Base-by-base conservation (phyloP, 129 eudicot genomes). In the Flaveria bidentis region DNA sequence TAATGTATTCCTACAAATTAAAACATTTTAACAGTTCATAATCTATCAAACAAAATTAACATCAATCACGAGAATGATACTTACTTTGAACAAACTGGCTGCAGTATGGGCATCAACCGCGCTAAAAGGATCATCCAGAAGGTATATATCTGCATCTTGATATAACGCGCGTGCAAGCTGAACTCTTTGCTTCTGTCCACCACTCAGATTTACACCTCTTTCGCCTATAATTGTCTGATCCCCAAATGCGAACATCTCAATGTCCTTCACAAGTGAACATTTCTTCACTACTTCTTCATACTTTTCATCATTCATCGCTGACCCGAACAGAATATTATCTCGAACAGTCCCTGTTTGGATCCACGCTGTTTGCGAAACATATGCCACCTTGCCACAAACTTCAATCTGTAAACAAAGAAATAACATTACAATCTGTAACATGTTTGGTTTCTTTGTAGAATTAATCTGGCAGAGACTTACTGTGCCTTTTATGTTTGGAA, bases 81-180 rank as follows among this genome's bases (percentile, higher is more conserved):
- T 73, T 66, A 91, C 97, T 68, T 88, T 88, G 65, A 91, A 91
- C 76, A 91, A 78, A 53, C 86, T 78, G 36, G 90, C 73, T 23
- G 97, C 95, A 42, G 95, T 91, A 50, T 91, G 95, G 26, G 97
- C 97, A 88, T 91, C 97, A 68, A 91, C 92, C 3, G 97, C 95
- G 9, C 97, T 91, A 72, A 91, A 91, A 2, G 97, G 97, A 78
- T 91, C 97, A 63, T 91, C 97, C 80, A 91, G 76, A 2, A 91
- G 90, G 82, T 91, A 91, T 36, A 87, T 66, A 74, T 91, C 90
- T 45, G 97, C 97, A 75, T 88, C 82, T 65, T 87, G 88, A 78
- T 91, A 91, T 39, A 91, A 74, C 1, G 97, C 97, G 53, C 97
- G 97, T 13, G 95, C 97, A 72, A 91, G 90, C 67, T 91, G 97